Evolutionary conservation across 2,329 filamentous ascomycete genomes (phyloP), one percentile per base, ranked within the genome.

Genomic region (Madurella fahalii): DNA sequence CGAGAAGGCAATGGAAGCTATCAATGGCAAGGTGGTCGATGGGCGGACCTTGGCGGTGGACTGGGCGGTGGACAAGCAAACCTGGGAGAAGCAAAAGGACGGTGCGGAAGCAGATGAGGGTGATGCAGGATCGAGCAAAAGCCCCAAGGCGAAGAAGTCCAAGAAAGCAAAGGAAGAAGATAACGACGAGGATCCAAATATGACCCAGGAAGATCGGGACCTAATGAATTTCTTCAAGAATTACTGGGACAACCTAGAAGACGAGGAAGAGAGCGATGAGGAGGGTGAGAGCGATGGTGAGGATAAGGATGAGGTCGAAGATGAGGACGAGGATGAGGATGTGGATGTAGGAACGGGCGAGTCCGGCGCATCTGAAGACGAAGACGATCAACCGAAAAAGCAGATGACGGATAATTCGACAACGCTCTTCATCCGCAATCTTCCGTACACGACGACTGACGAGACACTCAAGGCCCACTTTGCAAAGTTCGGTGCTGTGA

Each of bases 51-150:
- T 99, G 57, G 94, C 93, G 30, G 94, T 99, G 7, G 94, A 99
- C 73, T 99, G 90, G 90, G 93, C 95, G 32, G 91, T 97, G 3
- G 90, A 96, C 57, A 96, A 95, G 74, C 80, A 86, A 41, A 84
- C 86, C 7, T 99, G 90, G 90, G 82, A 92, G 58, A 79, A 84
- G 59, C 78, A 84, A 51, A 68, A 75, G 44, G 64, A 65, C 20
- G 70, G 72, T 2, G 69, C 69, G 11, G 68, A 69, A 40, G 69
- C 64, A 4, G 69, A 72, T 13, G 70, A 70, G 13, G 69, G 70
- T 16, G 72, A 69, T 39, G 69, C 68, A 7, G 70, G 74, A 46
- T 62, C 64, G 4, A 62, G 66, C 11, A 58, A 68, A 44, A 57
- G 54, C 11, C 18, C 61, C 20, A 65, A 68, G 54, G 58, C 61